phyloP scores from a whole-genome alignment of 1,139 yeast genomes.

The Candida sojae region DNA sequence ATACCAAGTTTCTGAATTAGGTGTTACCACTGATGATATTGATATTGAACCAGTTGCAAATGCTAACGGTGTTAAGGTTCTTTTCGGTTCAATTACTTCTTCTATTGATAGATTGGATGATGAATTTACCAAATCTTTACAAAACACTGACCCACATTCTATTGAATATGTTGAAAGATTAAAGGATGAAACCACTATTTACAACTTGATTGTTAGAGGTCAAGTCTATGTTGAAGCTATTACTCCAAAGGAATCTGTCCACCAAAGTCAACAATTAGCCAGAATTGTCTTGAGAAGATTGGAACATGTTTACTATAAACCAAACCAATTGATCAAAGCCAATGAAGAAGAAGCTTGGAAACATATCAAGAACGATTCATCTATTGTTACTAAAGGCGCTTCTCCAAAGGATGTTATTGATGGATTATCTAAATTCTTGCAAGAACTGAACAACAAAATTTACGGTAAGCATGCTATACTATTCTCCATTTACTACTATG shows the following conservation, averaged over 20 bases:
- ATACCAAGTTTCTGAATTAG: constrained; percentile 79
- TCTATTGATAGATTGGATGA: constrained; percentile 93
- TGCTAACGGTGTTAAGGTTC: constrained; percentile 63
- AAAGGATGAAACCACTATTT: constrained; percentile 80
- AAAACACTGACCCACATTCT: constrained; percentile 91
- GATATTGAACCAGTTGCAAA: constrained; percentile 75
- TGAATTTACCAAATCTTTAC: constrained; percentile 86
- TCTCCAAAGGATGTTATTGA: constrained; percentile 55
- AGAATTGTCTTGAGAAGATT: constrained; percentile 83
- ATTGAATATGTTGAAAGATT: constrained; percentile 90
- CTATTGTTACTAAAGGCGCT: constrained; percentile 32
- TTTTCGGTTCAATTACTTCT: constrained; percentile 84
- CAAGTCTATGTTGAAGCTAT: constrained; percentile 81
- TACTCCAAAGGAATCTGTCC: constrained; percentile 46
- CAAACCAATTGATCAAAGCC: constrained; percentile 67
- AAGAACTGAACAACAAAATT: constrained; percentile 63
- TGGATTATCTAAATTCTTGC: constrained; percentile 63
- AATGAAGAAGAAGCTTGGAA: constrained; percentile 77
- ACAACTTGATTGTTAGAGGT: constrained; percentile 75
- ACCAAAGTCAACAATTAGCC: constrained; percentile 62
- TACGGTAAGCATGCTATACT: constrained; percentile 84
- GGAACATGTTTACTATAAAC: constrained; percentile 93
- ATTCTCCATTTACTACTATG: constrained; percentile 85
- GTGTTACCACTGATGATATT: constrained; percentile 74
- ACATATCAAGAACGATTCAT: constrained; percentile 34